These are phyloP conservation scores for Neonectria punicea DNA, from an alignment of 2,329 filamentous ascomycete species.

Conservation along the genomic window DNA sequence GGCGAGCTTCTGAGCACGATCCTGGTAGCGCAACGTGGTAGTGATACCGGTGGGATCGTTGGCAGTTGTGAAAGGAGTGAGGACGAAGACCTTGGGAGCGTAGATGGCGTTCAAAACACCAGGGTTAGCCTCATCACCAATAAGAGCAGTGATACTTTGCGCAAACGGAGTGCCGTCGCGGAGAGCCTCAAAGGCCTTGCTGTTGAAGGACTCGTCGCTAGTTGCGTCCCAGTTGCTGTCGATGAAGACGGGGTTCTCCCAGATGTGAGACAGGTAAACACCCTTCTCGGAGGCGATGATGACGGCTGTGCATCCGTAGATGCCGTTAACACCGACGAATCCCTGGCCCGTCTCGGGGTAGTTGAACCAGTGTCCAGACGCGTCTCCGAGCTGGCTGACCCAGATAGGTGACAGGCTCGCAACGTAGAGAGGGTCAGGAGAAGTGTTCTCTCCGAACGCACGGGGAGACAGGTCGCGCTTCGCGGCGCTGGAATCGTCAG, in stretches of 20 bases:
- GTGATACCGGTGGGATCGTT: slow-evolving; percentile 2
- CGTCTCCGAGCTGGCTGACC: slow-evolving; percentile 28
- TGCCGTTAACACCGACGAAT: slow-evolving; percentile 33
- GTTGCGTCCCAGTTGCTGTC: slow-evolving; percentile 6
- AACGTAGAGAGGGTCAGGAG: slow-evolving; percentile 29
- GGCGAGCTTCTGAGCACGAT: slow-evolving; percentile 14
- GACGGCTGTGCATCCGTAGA: slow-evolving; percentile 37
- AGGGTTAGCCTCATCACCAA: slow-evolving; percentile 20
- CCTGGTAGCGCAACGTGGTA: slow-evolving; percentile 15
- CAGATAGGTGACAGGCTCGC: slow-evolving; percentile 7
- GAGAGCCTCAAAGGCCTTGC: slow-evolving; percentile 19
- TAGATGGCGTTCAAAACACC: slow-evolving; percentile 22
- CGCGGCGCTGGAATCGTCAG: neutral
- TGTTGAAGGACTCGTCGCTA: slow-evolving; percentile 14
- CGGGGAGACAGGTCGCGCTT: slow-evolving; percentile 16
- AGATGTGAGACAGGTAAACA: slow-evolving; percentile 37
- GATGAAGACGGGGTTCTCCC: slow-evolving; percentile 35
- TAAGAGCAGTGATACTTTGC: slow-evolving; percentile 14
- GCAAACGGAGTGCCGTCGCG: slow-evolving; percentile 19
- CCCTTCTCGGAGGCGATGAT: slow-evolving; percentile 32
- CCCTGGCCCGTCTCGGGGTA: slow-evolving; percentile 10
- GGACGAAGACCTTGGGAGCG: slow-evolving; percentile 28
- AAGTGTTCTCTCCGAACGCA: slow-evolving; percentile 14
- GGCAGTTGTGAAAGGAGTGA: slow-evolving; percentile 26
- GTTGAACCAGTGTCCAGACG: slow-evolving; percentile 25